Base-by-base conservation (phyloP, 768 basidiomycete genomes). In the Saitozyma sp. region DNA sequence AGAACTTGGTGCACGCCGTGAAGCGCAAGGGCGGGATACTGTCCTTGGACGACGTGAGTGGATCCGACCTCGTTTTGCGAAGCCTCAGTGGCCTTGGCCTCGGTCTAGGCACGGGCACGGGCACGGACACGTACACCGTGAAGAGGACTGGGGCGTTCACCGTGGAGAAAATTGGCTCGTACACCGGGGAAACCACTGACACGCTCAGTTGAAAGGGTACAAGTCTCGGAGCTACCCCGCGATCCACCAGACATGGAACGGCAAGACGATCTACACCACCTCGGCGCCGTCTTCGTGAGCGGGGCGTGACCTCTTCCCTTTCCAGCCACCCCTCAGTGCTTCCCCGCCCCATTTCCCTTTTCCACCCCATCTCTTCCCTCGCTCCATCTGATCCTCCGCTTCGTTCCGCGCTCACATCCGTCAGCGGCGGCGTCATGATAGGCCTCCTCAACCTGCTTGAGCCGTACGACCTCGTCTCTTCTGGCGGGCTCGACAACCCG, bases 401-500 rank as follows among this genome's bases (percentile, higher is more conserved):
- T 29, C 29, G 45, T 11, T 17, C 45, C 16, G 6, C 45, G 38
- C 43, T 57, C n/a, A 59, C 20, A 37, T 3, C 8, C 41, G 16
- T 43, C 9, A 89, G 89, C 10, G 94, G 95, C 6, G 88, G 90
- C 8, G 90, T 90, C n/a, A 81, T 98, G 48, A 80, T 96, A 46
- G 89, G 92, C 74, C 89, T 97, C 84, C 81, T 98, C n/a, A 96
- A 97, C 74, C 77, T 93, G 17, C 80, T 95, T 51, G 93, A 96
- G 74, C 83, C 84, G n/a, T 97, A 85, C 68, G 69, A 74, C 16
- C 61, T 77, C 46, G 52, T 62, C 4, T 55, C 51, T n/a, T 43
- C 43, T 39, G 62, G 66, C 19, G 63, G 62, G 13, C 56, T 65
- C 17, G 40, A 39, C 16, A 52, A 61, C 37, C 55, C 83, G 0